Percentiles rank a stretch among this genome's conserved stretches.
phyloP scores from a whole-genome alignment of 306 rosid species.

The Glycine tomentella region DNA sequence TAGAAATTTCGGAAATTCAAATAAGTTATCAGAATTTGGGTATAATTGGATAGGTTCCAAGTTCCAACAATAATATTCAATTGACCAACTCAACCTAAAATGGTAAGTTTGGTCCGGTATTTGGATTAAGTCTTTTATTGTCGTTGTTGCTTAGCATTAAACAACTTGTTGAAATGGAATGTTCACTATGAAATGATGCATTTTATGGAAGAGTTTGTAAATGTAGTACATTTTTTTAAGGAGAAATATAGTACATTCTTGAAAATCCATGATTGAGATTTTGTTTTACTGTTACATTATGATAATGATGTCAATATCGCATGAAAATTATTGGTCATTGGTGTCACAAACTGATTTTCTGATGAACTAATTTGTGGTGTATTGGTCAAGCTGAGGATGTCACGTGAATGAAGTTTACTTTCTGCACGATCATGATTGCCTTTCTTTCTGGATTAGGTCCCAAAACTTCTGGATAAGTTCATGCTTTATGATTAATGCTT shows the following conservation, averaged over 20 bases:
- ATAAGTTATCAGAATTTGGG: background rate
- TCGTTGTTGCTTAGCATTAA: background rate
- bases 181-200: background rate
- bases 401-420: constrained; percentile 19
- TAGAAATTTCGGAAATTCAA: background rate
- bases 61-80: background rate
- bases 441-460: background rate
- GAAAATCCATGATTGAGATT: background rate
- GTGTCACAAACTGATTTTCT: background rate
- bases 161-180: background rate
- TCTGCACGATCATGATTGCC: constrained; percentile 7
- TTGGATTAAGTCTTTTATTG: background rate
- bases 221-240: background rate
- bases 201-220: background rate
- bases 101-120: background rate
- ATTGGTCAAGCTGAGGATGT: background rate
- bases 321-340: background rate
- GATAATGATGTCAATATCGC: background rate
- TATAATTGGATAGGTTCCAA: background rate
- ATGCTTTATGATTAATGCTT: background rate
- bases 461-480: background rate
- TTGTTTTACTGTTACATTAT: background rate
- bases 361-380: background rate
- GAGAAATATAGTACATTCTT: background rate
- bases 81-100: background rate